Evolutionary conservation across 202 grass and related monocot species (phyloP), one percentile per base, ranked within the genome.

Genomic region (Panicum virgatum): DNA sequence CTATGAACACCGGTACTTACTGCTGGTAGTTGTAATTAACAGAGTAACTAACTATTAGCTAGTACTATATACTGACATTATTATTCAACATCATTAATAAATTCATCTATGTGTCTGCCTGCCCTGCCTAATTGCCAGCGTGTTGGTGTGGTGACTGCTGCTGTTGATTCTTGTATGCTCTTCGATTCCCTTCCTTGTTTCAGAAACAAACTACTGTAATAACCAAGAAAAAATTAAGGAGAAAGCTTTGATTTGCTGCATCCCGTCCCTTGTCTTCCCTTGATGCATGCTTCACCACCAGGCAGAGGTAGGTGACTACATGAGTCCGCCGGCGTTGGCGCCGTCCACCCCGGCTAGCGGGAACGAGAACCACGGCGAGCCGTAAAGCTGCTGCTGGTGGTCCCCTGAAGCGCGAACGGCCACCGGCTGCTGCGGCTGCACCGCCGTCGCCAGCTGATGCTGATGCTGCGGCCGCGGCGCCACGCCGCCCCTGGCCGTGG

Each of bases 281-380:
- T 25, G 48, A 19, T 6, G 5, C 16, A 19, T 12, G 18, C 19
- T 19, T 12, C 38, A 22, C 42, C 9, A 1, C 6, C n/a, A n/a
- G n/a, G n/a, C n/a, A n/a, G n/a, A n/a, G n/a, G n/a, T n/a, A n/a
- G n/a, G n/a, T n/a, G 9, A 1, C 77, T 72, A 92, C 36, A 84
- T 59, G 61, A 92, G 44, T 18, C 70, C 60, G 27, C 42, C 88
- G 66, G 65, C 63, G 50, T 14, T 75, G 56, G 54, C 59, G 46
- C 52, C 58, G 36, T 83, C 86, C 52, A 91, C 51, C 4, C 14
- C 73, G 2, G 77, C 66, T 47, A 91, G 45, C 2, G 92, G 86
- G 80, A 82, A 87, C 1, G 83, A 74, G 61, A 82, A 89, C 92
- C 92, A 94, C 5, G 69, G 12, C 26, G 80, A 34, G 60, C 14